phyloP scores from a whole-genome alignment of 805 yeast species.

The Ogataea philodendri region DNA sequence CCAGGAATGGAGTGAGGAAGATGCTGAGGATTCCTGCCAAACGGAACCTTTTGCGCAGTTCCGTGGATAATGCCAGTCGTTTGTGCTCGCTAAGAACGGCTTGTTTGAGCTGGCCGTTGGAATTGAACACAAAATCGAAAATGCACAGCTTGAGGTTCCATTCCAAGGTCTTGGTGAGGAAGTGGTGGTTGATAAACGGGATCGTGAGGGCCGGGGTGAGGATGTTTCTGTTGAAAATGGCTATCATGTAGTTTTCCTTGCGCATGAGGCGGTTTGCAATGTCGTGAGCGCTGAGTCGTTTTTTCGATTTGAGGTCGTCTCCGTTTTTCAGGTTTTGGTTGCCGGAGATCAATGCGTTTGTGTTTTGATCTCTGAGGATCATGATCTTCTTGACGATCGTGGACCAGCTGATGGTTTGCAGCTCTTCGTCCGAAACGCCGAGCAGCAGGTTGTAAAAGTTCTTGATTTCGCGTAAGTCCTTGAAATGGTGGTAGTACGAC shows the following conservation, averaged over 20 bases:
- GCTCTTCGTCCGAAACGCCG: slow-evolving; percentile 71
- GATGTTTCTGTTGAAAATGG: slow-evolving; percentile 75
- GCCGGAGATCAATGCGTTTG: slow-evolving; percentile 66
- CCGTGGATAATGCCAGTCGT: slow-evolving; percentile 62
- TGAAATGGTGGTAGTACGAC: slow-evolving; percentile 60
- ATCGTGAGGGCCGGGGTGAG: slow-evolving; percentile 61
- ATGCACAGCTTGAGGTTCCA: slow-evolving; percentile 92
- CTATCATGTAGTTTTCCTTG: slow-evolving; percentile 89
- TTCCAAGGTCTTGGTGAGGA: slow-evolving; percentile 82
- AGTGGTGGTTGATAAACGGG: slow-evolving; percentile 29
- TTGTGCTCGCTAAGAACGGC: slow-evolving; percentile 68
- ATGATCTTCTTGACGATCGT: slow-evolving; percentile 74
- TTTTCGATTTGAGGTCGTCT: slow-evolving; percentile 65
- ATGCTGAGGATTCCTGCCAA: slow-evolving; percentile 86
- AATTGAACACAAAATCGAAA: slow-evolving; percentile 80
- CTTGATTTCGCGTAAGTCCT: slow-evolving; percentile 67
- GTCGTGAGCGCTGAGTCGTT: slow-evolving; percentile 84
- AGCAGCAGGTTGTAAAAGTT: slow-evolving; percentile 74
- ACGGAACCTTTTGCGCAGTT: slow-evolving; percentile 74
- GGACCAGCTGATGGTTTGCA: slow-evolving; percentile 94
- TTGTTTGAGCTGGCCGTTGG: slow-evolving; percentile 76
- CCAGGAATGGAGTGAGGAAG: slow-evolving; percentile 80
- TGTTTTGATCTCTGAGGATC: slow-evolving; percentile 75
- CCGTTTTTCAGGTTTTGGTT: slow-evolving; percentile 29
- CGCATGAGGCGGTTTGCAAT: slow-evolving; percentile 96